Conservation (phyloP, 495 filamentous ascomycete genomes). For the Cenococcum geophilum region DNA sequence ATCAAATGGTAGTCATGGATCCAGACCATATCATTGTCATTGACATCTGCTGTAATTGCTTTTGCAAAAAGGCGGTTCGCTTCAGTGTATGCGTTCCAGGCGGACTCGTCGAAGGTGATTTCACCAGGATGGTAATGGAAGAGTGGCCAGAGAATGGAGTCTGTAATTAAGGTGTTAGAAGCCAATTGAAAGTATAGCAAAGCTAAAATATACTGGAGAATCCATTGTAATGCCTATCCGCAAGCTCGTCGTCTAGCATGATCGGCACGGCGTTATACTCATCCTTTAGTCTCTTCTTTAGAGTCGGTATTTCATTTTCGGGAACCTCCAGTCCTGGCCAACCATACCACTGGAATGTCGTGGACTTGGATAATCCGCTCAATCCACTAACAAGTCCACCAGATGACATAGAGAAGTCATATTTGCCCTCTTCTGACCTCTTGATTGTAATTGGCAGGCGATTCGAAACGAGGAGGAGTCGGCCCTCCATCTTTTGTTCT, state of each 20-base stretch:
- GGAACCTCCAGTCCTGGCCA: conserved; percentile 82
- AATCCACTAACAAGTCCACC: conserved; percentile 89
- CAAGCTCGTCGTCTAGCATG: conserved; percentile 50
- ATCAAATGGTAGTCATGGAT: conserved; percentile 96
- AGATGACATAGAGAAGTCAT: conserved; percentile 90
- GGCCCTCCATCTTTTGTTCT: conserved; percentile 30
- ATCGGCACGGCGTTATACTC: conserved; percentile 50
- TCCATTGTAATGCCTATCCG: conserved; percentile 55
- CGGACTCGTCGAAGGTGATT: conserved; percentile 79
- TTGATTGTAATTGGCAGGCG: conserved; percentile 94
- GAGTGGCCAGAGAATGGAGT: conserved; percentile 90
- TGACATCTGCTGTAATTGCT: conserved; percentile 61
- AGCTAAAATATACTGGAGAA: conserved; percentile 56
- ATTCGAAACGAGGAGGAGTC: conserved; percentile 82
- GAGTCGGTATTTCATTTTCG: conserved; percentile 38
- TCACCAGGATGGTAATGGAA: conserved; percentile 96
- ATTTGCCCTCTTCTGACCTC: conserved; percentile 71
- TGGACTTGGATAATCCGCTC: conserved; percentile 81
- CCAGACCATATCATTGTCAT: conserved; percentile 83
- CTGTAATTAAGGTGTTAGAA: conserved; percentile 40
- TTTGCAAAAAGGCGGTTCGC: conserved; percentile 85
- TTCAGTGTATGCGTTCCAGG: conserved; percentile 80
- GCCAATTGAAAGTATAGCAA: background rate
- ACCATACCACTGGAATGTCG: conserved; percentile 94
- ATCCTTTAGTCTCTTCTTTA: conserved; percentile 41